phyloP scores from a whole-genome alignment of 176 grass and related monocot species.

The Elymus sibiricus region DNA sequence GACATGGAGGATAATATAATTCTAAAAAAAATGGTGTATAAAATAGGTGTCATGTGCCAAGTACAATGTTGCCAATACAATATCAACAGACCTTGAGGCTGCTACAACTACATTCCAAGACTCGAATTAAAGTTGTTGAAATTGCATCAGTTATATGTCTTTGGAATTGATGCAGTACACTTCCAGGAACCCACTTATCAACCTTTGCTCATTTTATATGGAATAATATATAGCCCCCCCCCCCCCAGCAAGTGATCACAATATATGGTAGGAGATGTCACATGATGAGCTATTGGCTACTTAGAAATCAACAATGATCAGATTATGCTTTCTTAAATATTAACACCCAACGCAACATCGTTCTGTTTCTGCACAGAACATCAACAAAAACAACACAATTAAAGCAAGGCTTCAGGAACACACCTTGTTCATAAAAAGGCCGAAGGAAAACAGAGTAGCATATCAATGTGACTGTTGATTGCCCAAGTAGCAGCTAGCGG shows the following conservation, averaged over 20 bases:
- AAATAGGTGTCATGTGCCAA: slow-evolving; percentile 4
- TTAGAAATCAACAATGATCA: not conserved
- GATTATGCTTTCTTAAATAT: not conserved
- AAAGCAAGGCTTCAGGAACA: not conserved
- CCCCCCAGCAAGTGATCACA: not conserved
- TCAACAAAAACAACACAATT: not conserved
- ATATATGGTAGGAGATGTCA: not conserved
- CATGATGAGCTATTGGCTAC: not conserved
- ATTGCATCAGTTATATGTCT: not conserved
- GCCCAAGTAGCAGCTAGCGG: not conserved
- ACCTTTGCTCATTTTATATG: slow-evolving; percentile 5
- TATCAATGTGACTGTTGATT: not conserved
- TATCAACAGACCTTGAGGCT: not conserved
- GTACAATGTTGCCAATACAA: not conserved
- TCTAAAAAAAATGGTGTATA: too few species aligned
- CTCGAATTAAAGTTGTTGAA: slow-evolving; percentile 1
- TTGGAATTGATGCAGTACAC: not conserved
- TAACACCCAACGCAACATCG: not conserved
- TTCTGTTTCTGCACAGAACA: not conserved
- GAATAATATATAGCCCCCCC: too few species aligned
- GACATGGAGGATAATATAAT: not conserved
- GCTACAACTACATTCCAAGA: not conserved
- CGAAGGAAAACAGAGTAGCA: not conserved
- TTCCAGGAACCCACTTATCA: not conserved
- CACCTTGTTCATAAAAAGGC: not conserved